Percentiles rank a stretch among this genome's conserved stretches.
Evolutionary conservation across 1,284 basidiomycete genomes (phyloP).

Genomic region (Boletus semigastroideus): DNA sequence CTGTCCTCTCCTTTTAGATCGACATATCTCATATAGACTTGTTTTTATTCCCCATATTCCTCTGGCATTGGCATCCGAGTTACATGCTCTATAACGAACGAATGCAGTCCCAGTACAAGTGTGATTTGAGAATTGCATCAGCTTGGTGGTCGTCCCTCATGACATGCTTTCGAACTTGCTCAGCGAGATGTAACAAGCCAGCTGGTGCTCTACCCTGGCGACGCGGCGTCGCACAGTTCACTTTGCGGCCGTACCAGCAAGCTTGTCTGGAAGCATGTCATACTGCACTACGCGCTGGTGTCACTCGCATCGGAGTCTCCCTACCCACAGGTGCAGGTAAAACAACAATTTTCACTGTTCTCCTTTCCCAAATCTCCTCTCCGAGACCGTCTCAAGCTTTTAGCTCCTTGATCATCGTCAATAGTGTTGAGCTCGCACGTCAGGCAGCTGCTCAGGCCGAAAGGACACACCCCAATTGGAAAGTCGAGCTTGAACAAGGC

Average conservation of each 20-base stretch:
- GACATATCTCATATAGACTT: slow-evolving; percentile 35
- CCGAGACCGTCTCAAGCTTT: slow-evolving; percentile 45
- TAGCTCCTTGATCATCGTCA: slow-evolving; percentile 81
- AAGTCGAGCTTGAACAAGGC: slow-evolving; percentile 93
- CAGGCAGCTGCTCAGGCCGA: slow-evolving; percentile 82
- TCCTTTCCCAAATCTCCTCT: slow-evolving; percentile 61
- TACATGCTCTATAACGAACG: slow-evolving; percentile 28
- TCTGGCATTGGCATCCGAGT: slow-evolving; percentile 22
- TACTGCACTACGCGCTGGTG: slow-evolving; percentile 61
- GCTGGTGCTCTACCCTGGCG: neutral
- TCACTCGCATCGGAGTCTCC: slow-evolving; percentile 86
- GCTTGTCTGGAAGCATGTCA: slow-evolving; percentile 82
- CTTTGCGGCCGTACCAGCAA: slow-evolving; percentile 87
- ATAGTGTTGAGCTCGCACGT: slow-evolving; percentile 83
- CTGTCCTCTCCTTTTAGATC: slow-evolving; percentile 34
- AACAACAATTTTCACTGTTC: slow-evolving; percentile 87
- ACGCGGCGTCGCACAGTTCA: slow-evolving; percentile 15
- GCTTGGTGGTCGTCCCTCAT: neutral
- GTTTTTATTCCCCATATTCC: slow-evolving; percentile 34
- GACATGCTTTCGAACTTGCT: neutral
- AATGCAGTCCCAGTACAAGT: too few species aligned
- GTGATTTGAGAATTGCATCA: slow-evolving; percentile 8
- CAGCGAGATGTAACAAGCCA: slow-evolving; percentile 1
- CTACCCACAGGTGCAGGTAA: slow-evolving; percentile 93
- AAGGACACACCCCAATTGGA: slow-evolving; percentile 69